phyloP scores from a whole-genome alignment of 192 early-diverging fungal genomes.

The Martensiomyces pterosporus region DNA sequence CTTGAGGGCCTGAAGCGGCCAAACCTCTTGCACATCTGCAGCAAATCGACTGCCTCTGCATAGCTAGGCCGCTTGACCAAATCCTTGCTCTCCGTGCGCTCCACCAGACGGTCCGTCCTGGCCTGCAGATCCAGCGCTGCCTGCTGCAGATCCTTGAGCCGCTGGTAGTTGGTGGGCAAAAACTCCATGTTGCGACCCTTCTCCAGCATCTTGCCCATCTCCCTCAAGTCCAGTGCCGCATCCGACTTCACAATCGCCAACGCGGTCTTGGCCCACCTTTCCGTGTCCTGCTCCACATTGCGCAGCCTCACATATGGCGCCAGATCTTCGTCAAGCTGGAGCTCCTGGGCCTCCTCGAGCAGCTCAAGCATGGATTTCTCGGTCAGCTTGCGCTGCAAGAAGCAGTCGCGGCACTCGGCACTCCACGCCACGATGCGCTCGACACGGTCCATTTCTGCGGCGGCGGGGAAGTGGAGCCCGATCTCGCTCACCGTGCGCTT shows the following conservation, averaged over 20 bases:
- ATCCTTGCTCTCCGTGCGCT: slow-evolving; percentile 12
- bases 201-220: slow-evolving; percentile 30
- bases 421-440: slow-evolving; percentile 11
- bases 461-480: slow-evolving; percentile 7
- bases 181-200: slow-evolving; percentile 32
- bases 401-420: slow-evolving; percentile 3
- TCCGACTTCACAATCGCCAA: slow-evolving; percentile 8
- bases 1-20: slow-evolving; percentile 30
- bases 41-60: slow-evolving; percentile 11
- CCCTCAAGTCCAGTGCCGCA: slow-evolving; percentile 12
- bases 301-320: slow-evolving; percentile 8
- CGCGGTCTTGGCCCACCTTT: slow-evolving; percentile 16
- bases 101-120: slow-evolving; percentile 20
- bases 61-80: slow-evolving; percentile 34
- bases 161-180: slow-evolving; percentile 15
- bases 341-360: slow-evolving; percentile 11
- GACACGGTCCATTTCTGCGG: slow-evolving; percentile 5
- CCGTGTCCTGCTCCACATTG: not conserved
- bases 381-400: slow-evolving; percentile 9
- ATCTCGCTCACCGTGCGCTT: not conserved
- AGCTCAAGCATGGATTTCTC: slow-evolving; percentile 1
- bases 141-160: slow-evolving; percentile 21
- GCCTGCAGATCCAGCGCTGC: slow-evolving; percentile 34
- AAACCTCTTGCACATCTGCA: slow-evolving; percentile 14
- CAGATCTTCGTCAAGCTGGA: slow-evolving; percentile 2